Conservation (phyloP, 345 rosid genomes). For the Excoecaria agallocha region DNA sequence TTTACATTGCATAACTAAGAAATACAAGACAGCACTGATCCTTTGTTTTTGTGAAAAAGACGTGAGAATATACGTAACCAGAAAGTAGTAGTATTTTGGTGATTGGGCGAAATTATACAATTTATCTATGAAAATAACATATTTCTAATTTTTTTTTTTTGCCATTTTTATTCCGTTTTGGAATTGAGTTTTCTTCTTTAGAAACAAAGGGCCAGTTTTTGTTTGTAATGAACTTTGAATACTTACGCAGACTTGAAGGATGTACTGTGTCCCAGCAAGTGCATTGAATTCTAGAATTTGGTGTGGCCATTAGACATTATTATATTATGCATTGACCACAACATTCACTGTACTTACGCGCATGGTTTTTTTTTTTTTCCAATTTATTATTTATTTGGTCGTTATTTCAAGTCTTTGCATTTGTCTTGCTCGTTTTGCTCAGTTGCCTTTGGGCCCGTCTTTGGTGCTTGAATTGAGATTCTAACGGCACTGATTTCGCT, state of each 20-base stretch:
- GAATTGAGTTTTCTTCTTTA: background rate
- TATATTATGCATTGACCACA: constrained; percentile 4
- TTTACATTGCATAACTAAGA: too few species aligned
- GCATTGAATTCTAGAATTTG: constrained; percentile 18
- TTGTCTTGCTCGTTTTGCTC: background rate
- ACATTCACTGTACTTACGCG: background rate
- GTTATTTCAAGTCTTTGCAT: background rate
- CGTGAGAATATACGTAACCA: too few species aligned
- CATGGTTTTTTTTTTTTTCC: background rate
- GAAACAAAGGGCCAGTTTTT: background rate
- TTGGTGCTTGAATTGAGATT: background rate
- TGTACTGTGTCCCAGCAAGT: constrained; percentile 15
- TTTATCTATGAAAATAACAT: too few species aligned
- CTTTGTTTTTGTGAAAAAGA: too few species aligned
- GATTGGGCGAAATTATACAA: too few species aligned
- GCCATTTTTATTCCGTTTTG: background rate
- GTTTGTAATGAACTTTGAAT: background rate
- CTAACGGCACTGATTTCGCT: background rate
- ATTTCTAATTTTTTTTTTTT: too few species aligned
- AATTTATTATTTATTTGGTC: background rate
- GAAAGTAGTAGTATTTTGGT: too few species aligned
- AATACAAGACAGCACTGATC: too few species aligned
- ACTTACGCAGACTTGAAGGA: constrained; percentile 9
- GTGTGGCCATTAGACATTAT: constrained; percentile 19
- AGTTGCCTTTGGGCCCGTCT: too few species aligned